phyloP scores from a whole-genome alignment of 352 stramenopile genomes.

The Phytopythium cucurbitacearum region DNA sequence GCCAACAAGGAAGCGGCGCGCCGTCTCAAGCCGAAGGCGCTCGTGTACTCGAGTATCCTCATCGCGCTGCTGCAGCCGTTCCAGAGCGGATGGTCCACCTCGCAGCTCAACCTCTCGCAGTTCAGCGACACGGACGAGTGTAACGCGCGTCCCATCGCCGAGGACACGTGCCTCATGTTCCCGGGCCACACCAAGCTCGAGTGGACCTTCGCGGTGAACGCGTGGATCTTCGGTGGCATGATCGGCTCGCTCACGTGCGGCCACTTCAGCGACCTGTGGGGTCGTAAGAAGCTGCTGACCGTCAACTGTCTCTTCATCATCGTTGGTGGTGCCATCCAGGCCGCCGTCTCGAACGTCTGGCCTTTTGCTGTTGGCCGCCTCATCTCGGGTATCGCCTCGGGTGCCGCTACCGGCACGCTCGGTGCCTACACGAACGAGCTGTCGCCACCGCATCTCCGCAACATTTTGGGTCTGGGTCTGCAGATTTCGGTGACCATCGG shows the following conservation, averaged over 20 bases:
- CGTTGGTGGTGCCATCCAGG: slow-evolving; percentile 15
- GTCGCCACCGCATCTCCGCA: slow-evolving; percentile 23
- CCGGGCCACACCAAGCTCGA: slow-evolving; percentile 2
- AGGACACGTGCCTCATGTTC: slow-evolving; percentile 11
- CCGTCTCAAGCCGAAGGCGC: slow-evolving; percentile 18
- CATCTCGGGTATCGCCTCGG: slow-evolving; percentile 5
- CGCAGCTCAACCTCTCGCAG: slow-evolving; percentile 35
- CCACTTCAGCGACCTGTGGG: slow-evolving; percentile 18
- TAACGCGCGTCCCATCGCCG: slow-evolving; percentile 9
- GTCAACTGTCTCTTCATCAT: slow-evolving; percentile 21
- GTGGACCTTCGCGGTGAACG: slow-evolving; percentile 17
- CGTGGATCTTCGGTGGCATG: slow-evolving; percentile 46
- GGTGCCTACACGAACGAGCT: slow-evolving; percentile 32
- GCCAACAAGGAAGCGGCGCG: slow-evolving; percentile 10
- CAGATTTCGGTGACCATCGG: slow-evolving; percentile 16
- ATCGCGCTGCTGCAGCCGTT: slow-evolving; percentile 40
- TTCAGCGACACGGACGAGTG: slow-evolving; percentile 28
- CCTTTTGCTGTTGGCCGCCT: slow-evolving; percentile 23
- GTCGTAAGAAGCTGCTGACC: slow-evolving; percentile 9
- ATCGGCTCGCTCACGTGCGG: slow-evolving; percentile 33
- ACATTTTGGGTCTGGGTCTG: slow-evolving; percentile 17
- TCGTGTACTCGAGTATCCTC: slow-evolving; percentile 42
- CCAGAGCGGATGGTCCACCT: slow-evolving; percentile 45
- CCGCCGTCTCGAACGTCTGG: slow-evolving; percentile 9
- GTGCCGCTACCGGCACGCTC: slow-evolving; percentile 8